Evolutionary conservation across 129 eudicot genomes (phyloP), one percentile per base, ranked within the genome.

Genomic region (Flaveria sonorensis): DNA sequence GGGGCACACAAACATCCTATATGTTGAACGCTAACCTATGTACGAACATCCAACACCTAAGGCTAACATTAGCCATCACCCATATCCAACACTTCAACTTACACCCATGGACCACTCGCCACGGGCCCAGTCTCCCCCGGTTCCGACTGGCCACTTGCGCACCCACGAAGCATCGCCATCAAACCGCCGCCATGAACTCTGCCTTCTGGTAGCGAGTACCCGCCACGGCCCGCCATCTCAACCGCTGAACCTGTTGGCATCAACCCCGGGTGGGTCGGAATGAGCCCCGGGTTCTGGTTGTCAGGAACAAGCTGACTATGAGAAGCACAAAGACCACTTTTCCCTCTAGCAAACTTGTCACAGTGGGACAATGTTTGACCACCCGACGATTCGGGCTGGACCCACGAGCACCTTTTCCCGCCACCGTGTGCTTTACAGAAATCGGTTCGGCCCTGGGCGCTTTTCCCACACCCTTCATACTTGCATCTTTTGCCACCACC

Each of bases 371-470:
- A 81, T 20, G 26, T 76, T 61, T 76, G 74, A 51, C 77, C 80
- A 0, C 86, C 77, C 13, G 73, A 73, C 3, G 18, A 63, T 21
- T 40, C 90, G 10, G 87, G 26, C 21, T 76, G 92, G 9, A 83
- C 89, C 98, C 98, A 93, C 6, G 85, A 79, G 70, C 98, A 90
- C 16, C 89, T 86, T 71, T 81, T 89, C 0, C 98, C 98, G 15
- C 98, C 96, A 36, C 98, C 98, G 65, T 94, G 97, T 0, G 90
- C 96, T 83, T 91, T 94, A 84, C 98, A 94, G 24, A 91, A 89
- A 46, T 94, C 93, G 0, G 98, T 91, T 67, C 93, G 86, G 4
- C 98, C 98, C 81, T 94, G 98, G 0, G 98, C 98, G 47, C 98
- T 94, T 81, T 94, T 94, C 20, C 73, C 72, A 32, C 98, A 94